A percentile compares a stretch with the other conserved stretches of the same genome.
Evolutionary conservation across 495 filamentous ascomycete species (phyloP).

Genomic region (Tetracladium setigerum): DNA sequence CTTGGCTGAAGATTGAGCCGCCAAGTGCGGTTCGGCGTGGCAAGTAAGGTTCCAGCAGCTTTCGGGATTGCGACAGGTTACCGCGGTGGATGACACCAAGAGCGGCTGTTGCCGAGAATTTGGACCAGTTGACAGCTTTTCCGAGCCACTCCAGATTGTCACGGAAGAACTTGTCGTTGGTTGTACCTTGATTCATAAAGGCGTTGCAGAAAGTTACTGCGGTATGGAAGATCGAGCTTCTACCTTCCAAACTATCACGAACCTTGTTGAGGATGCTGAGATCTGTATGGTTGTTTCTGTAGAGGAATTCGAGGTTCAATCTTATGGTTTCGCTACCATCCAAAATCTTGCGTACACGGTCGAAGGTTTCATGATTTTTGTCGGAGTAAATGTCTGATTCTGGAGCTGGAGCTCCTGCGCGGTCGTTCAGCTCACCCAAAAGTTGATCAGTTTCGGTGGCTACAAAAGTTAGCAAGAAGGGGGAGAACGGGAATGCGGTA

Average conservation of each 20-base stretch:
- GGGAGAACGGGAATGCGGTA: neutral
- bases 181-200: conserved; percentile 99
- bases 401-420: conserved; percentile 11
- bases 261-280: conserved; percentile 89
- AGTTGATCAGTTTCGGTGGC: conserved; percentile 47
- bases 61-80: conserved; percentile 85
- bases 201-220: conserved; percentile 95
- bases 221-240: conserved; percentile 98
- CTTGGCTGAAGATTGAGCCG: conserved; percentile 90
- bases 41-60: conserved; percentile 90
- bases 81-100: conserved; percentile 95
- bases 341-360: conserved; percentile 77
- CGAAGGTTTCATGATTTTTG: conserved; percentile 53
- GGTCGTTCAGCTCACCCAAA: conserved; percentile 34
- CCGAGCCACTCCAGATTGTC: conserved; percentile 97
- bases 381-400: conserved; percentile 32
- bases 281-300: conserved; percentile 80
- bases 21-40: conserved; percentile 60
- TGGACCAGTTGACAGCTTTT: conserved; percentile 99
- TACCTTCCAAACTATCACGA: conserved; percentile 85
- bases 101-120: conserved; percentile 96
- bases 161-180: conserved; percentile 93
- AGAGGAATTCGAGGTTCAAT: conserved; percentile 92
- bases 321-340: conserved; percentile 87
- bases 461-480: neutral